These are phyloP conservation scores for Sequoia sempervirens DNA, from an alignment of 75 land plant species.

Conservation along the genomic window DNA sequence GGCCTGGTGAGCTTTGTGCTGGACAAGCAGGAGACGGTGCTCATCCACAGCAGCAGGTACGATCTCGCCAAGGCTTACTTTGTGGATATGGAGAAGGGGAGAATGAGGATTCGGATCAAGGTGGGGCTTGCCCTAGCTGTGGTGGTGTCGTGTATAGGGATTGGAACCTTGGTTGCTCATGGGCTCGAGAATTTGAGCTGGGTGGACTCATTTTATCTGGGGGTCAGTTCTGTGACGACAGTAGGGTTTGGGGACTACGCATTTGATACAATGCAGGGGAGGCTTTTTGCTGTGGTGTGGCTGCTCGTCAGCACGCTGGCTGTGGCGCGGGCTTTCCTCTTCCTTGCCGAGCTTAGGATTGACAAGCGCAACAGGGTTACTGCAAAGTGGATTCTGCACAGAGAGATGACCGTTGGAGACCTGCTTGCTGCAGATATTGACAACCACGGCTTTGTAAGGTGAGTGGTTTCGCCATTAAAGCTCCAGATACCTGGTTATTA, in stretches of 20 bases:
- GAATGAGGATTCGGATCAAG: conserved; percentile 76
- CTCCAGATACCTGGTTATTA: no score
- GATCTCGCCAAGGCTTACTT: conserved; percentile 43
- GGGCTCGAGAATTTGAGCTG: conserved; percentile 43
- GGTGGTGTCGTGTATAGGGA: conserved; percentile 36
- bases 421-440: conserved; percentile 69
- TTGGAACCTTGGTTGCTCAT: conserved; percentile 48
- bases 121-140: conserved; percentile 54
- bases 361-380: conserved; percentile 54
- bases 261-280: conserved; percentile 43
- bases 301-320: conserved; percentile 64
- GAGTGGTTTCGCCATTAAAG: background rate
- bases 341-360: conserved; percentile 65
- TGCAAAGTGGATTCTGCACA: conserved; percentile 60
- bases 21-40: conserved; percentile 60
- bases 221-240: conserved; percentile 73
- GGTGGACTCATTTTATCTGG: conserved; percentile 65
- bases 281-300: conserved; percentile 71
- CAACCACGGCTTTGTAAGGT: conserved; percentile 73
- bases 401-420: conserved; percentile 62
- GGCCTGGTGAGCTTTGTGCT: conserved; percentile 52
- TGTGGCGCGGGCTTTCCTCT: conserved; percentile 70
- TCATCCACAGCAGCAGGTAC: conserved; percentile 32
- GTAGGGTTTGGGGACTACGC: conserved; percentile 83
- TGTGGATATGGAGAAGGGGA: conserved; percentile 59